These are phyloP conservation scores for Pseudocercospora vitis DNA, from an alignment of 2,329 filamentous ascomycete genomes.

Conservation along the genomic window DNA sequence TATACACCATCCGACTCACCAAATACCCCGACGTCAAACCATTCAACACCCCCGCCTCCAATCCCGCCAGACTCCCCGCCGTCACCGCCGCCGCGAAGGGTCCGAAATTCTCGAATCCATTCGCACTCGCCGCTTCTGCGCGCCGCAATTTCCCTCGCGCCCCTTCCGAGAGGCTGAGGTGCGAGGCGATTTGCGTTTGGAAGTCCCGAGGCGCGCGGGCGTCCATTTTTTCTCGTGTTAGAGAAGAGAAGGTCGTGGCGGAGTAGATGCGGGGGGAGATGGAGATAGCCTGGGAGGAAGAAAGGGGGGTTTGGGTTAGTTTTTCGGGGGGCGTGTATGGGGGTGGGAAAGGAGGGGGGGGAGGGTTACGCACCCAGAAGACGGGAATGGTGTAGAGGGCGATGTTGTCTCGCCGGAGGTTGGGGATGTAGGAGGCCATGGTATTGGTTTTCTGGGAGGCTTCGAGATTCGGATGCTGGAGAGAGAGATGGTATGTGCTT, in stretches of 20 bases:
- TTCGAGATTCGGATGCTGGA: neutral
- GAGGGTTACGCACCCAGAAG: slow-evolving; percentile 32
- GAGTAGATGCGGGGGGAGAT: slow-evolving; percentile 41
- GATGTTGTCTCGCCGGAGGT: slow-evolving; percentile 29
- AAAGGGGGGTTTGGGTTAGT: slow-evolving; percentile 3
- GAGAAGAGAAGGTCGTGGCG: slow-evolving; percentile 19
- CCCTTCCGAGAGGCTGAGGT: slow-evolving; percentile 36
- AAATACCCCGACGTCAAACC: slow-evolving; percentile 33
- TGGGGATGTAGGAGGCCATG: slow-evolving; percentile 21
- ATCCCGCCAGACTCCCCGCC: slow-evolving; percentile 40
- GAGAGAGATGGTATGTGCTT: too few species aligned
- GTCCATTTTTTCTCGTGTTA: slow-evolving; percentile 30
- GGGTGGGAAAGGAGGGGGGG: too few species aligned
- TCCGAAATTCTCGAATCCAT: slow-evolving; percentile 44
- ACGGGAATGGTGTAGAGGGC: slow-evolving; percentile 35
- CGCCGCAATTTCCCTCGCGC: slow-evolving; percentile 39
- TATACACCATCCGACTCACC: slow-evolving; percentile 33
- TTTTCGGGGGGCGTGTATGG: slow-evolving; percentile 34
- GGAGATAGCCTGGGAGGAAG: slow-evolving; percentile 27
- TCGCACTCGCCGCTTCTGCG: slow-evolving; percentile 41
- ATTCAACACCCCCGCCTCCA: slow-evolving; percentile 34
- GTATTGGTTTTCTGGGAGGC: neutral
- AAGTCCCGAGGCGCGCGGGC: slow-evolving; percentile 36
- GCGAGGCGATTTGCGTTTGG: slow-evolving; percentile 27
- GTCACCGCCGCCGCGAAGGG: slow-evolving; percentile 43